Conservation (phyloP, 2,329 filamentous ascomycete genomes). For the Diplodia intermedia region DNA sequence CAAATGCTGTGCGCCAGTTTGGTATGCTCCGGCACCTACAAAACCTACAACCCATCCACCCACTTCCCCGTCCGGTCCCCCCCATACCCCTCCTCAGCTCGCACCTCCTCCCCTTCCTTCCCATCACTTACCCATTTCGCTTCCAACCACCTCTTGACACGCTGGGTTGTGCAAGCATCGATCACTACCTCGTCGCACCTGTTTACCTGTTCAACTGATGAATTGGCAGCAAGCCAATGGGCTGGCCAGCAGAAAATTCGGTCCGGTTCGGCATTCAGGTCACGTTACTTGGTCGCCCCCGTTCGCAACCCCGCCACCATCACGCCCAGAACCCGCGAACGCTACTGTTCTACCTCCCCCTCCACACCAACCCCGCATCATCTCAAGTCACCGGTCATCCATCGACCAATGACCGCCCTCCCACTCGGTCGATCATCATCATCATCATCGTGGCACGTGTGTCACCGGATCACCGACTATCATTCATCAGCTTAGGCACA, state of each 20-base stretch:
- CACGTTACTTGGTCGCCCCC: neutral
- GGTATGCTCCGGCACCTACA: neutral
- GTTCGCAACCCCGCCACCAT: neutral
- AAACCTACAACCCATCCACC: neutral
- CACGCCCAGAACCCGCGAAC: neutral
- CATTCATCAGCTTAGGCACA: neutral
- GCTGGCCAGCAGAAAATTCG: neutral
- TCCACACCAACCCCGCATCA: neutral
- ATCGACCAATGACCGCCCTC: neutral
- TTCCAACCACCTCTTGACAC: neutral
- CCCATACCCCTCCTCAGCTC: neutral
- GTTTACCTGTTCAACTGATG: neutral
- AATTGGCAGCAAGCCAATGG: neutral
- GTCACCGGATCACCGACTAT: neutral
- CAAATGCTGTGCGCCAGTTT: neutral
- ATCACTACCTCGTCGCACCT: neutral
- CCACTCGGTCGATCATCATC: neutral
- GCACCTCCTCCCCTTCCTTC: neutral
- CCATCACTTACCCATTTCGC: neutral
- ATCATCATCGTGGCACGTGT: neutral
- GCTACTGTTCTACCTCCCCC: neutral
- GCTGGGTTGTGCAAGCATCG: neutral
- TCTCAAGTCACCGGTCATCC: neutral
- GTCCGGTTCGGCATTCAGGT: neutral
- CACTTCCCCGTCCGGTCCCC: neutral